Base-by-base conservation (phyloP, 1,139 yeast species). In the Wickerhamomyces sp. region DNA sequence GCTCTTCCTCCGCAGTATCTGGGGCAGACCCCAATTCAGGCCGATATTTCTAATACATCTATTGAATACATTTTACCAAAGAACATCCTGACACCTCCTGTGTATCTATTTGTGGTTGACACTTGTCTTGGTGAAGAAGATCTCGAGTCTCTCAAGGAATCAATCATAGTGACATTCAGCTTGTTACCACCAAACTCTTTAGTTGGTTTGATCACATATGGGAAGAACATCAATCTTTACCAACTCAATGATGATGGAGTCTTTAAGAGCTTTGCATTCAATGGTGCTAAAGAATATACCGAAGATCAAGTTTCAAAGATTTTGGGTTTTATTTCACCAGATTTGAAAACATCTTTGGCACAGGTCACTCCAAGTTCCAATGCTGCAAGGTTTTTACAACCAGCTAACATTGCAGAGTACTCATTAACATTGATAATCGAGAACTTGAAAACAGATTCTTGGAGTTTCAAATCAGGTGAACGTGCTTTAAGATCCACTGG, bases 51-150 rank as follows among this genome's bases (percentile, higher is more conserved):
- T 26, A 62, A 65, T 30, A 58, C 80, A 7, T 77, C 89, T 1
- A 68, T 81, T 16, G 92, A 84, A 56, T 84, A 81, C 53, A 55
- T 68, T 9, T 65, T 83, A 18, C 74, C 77, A 1, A 66, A 73
- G 31, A 42, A 38, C 29, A 65, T 68, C 20, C 10, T 21, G 10
- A 40, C 38, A 22, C 77, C 80, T 0, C 67, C 68, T 1, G 69
- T 81, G 6, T 81, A 78, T 54, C 54, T 81, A 27, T 81, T 70
- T 50, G 78, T 82, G n/a, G 77, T 84, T 21, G 94, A 84, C 59
- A 70, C 83, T 0, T 77, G 87, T 49, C 64, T 76, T 37, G 82
- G 74, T 32, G 55, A 56, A 4, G 72, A 67, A 16, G 67, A 65
- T 41, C 54, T 74, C n/a, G 76, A 70, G 37, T 71, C 83, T 1